Evolutionary conservation across 225 moss, liverwort and hornwort species (phyloP), one percentile per base, ranked within the genome.

Genomic region (Bryoerythrophyllum caledonicum): DNA sequence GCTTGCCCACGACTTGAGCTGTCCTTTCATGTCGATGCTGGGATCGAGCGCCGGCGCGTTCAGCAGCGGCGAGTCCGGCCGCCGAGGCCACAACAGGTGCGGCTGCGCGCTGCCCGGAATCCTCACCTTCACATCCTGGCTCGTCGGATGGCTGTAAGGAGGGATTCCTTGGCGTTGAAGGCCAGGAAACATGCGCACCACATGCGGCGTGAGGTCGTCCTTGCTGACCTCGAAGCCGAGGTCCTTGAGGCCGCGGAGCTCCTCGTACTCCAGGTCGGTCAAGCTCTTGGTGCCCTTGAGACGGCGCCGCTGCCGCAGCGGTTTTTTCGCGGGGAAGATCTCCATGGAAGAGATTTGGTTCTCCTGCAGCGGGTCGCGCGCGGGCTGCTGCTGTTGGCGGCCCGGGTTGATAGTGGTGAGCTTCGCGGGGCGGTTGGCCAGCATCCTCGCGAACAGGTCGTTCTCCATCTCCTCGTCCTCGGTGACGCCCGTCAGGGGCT

Each of bases 241-340:
- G 64, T 87, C 87, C 34, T 79, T 79, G 24, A 81, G 49, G 1
- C 87, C 87, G 0, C 87, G 66, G 52, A 87, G 81, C 80, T 87
- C 87, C 77, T 87, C 87, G 40, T 84, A 84, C 76, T 87, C 87
- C 80, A 87, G 43, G 74, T 87, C 87, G 6, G 85, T 87, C 57
- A 87, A 19, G 77, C 87, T 87, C 71, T 82, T 87, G n/a, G 87
- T 84, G 6, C 87, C 87, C 78, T 85, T 87, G 68, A 84, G n/a
- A 19, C 82, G 67, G 7, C 87, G 82, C n/a, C 77, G 83, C 10
- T 2, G 9, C 59, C 51, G 9, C 65, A 51, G 56, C 35, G 65
- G 55, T 65, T 72, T 79, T 8, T 28, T 58, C 26, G 20, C 4
- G 3, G 69, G 24, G 2, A 32, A 5, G 32, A 43, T 26, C 20